Evolutionary conservation across 2,329 filamentous ascomycete genomes (phyloP).

Genomic region (Alternaria conjuncta): DNA sequence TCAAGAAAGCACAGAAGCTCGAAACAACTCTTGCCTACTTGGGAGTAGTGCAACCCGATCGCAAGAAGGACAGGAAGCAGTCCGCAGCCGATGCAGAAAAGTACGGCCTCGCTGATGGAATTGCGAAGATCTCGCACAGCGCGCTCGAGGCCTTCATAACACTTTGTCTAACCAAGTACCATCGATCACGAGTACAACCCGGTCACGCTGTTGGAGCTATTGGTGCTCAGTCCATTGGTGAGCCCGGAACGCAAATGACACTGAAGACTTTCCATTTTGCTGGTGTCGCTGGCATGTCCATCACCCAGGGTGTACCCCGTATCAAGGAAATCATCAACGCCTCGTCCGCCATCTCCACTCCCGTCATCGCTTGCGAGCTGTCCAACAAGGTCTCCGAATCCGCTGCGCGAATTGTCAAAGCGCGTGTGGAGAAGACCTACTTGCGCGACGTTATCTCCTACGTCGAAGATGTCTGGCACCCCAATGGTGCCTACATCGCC

Average conservation of each 20-base stretch:
- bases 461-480: conserved; percentile 89
- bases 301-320: conserved; percentile 97
- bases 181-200: conserved; percentile 88
- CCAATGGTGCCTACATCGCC: conserved; percentile 75
- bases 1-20: conserved; percentile 67
- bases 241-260: conserved; percentile 98
- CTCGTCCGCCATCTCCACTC: conserved; percentile 90
- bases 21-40: conserved; percentile 50
- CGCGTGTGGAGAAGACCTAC: conserved; percentile 92
- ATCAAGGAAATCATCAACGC: conserved; percentile 99
- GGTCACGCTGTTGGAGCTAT: conserved; percentile 96
- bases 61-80: conserved; percentile 14
- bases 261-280: conserved; percentile 99
- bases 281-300: conserved; percentile 99
- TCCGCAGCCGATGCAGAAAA: conserved; percentile 45
- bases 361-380: conserved; percentile 87
- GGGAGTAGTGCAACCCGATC: conserved; percentile 25
- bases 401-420: conserved; percentile 89
- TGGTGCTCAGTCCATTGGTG: conserved; percentile 96
- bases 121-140: conserved; percentile 79
- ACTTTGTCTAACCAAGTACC: conserved; percentile 87
- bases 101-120: conserved; percentile 63
- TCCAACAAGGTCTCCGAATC: conserved; percentile 76
- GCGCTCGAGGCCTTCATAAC: conserved; percentile 79
- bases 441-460: conserved; percentile 80